phyloP scores from a whole-genome alignment of 2,329 filamentous ascomycete species.

The Dothidotthia symphoricarpi region DNA sequence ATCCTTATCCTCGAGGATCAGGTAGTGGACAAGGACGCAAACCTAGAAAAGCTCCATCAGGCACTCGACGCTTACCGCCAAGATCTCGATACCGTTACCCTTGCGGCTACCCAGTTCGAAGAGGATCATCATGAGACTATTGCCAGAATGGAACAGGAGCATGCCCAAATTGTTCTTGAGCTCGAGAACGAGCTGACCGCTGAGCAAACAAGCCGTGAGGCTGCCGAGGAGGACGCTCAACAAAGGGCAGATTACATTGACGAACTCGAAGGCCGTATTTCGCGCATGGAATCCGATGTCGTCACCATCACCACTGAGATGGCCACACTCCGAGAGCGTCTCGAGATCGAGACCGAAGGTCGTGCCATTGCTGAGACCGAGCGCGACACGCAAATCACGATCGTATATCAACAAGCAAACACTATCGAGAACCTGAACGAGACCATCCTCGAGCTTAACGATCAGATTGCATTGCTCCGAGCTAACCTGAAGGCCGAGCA shows the following conservation, averaged over 20 bases:
- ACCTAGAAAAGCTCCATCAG: slow-evolving; percentile 38
- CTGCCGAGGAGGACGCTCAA: slow-evolving; percentile 41
- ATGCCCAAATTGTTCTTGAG: slow-evolving; percentile 36
- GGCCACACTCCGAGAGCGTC: slow-evolving; percentile 33
- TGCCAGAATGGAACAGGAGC: slow-evolving; percentile 41
- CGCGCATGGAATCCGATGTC: slow-evolving; percentile 39
- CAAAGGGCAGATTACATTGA: slow-evolving; percentile 43
- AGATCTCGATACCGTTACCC: slow-evolving; percentile 41
- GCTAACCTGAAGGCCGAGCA: slow-evolving; percentile 43
- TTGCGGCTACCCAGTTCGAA: slow-evolving; percentile 43
- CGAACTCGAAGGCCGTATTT: slow-evolving; percentile 41
- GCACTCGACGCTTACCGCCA: slow-evolving; percentile 42
- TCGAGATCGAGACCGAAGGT: slow-evolving; percentile 32
- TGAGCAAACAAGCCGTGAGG: slow-evolving; percentile 39
- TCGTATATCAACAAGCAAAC: slow-evolving; percentile 38
- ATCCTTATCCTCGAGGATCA: slow-evolving; percentile 32
- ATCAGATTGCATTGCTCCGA: slow-evolving; percentile 41
- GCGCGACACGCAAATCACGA: slow-evolving; percentile 38
- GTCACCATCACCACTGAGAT: slow-evolving; percentile 35
- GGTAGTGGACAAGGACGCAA: slow-evolving; percentile 35
- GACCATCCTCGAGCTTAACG: slow-evolving; percentile 41
- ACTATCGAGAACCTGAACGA: slow-evolving; percentile 33
- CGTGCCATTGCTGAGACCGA: slow-evolving; percentile 40
- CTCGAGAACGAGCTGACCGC: slow-evolving; percentile 40
- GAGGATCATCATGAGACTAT: slow-evolving; percentile 40